A percentile compares a stretch with the other conserved stretches of the same genome.
Evolutionary conservation across 129 eudicot species (phyloP).

Genomic region (Artemisia argyi): DNA sequence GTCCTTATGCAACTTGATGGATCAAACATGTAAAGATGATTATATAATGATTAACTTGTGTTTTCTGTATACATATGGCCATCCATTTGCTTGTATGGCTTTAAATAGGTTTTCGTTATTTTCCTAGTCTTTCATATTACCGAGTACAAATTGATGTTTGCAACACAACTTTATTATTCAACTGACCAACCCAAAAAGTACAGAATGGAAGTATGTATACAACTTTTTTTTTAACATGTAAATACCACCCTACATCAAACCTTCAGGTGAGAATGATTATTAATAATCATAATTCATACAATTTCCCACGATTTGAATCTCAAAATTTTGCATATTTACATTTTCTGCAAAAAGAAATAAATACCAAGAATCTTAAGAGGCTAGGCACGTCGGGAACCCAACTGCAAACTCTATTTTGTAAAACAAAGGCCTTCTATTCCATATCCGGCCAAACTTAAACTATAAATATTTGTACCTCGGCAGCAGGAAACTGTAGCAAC

Average conservation of each 20-base stretch:
- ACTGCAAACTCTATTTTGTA: background rate
- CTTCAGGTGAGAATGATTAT: too few relatives aligned
- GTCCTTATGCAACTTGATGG: background rate
- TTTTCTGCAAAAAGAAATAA: too few relatives aligned
- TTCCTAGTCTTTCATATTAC: too few relatives aligned
- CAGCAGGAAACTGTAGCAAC: conserved; percentile 21
- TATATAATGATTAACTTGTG: background rate
- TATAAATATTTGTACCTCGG: conserved; percentile 3
- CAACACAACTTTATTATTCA: too few relatives aligned
- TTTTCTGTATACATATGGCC: background rate
- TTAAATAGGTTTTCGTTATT: too few relatives aligned
- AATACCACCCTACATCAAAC: too few relatives aligned
- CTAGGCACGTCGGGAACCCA: background rate
- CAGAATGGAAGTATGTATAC: too few relatives aligned
- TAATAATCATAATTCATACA: too few relatives aligned
- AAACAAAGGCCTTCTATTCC: background rate
- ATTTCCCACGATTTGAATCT: background rate
- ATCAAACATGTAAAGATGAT: background rate
- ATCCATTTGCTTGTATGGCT: too few relatives aligned
- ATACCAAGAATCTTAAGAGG: background rate
- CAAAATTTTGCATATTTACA: conserved; percentile 2
- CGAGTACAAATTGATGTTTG: too few relatives aligned
- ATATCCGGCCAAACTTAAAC: conserved; percentile 3
- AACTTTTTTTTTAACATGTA: too few relatives aligned
- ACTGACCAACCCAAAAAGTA: too few relatives aligned